phyloP scores from a whole-genome alignment of 441 rosid species.

The Hura crepitans region DNA sequence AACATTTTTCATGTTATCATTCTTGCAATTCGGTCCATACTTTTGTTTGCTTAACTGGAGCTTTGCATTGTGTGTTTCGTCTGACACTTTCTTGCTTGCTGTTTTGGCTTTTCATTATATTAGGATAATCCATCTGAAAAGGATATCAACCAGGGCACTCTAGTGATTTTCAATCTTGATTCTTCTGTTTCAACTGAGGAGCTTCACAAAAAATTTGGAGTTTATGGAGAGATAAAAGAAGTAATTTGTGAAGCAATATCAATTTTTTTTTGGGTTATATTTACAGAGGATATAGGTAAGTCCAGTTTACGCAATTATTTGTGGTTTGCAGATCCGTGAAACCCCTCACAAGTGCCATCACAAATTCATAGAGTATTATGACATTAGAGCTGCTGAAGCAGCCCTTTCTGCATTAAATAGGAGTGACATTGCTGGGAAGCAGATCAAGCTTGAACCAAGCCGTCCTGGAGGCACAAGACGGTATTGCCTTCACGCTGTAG shows the following conservation, averaged over 20 bases:
- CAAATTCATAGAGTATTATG: slow-evolving; percentile 50
- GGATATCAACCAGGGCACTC: slow-evolving; percentile 51
- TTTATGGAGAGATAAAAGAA: slow-evolving; percentile 57
- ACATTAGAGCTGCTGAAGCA: slow-evolving; percentile 59
- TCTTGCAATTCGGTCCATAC: neutral
- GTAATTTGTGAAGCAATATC: slow-evolving; percentile 30
- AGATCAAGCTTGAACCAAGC: slow-evolving; percentile 49
- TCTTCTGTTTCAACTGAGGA: slow-evolving; percentile 52
- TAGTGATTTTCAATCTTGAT: slow-evolving; percentile 50
- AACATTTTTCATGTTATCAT: slow-evolving; percentile 1
- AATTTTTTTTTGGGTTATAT: slow-evolving; percentile 18
- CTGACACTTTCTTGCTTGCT: slow-evolving; percentile 5
- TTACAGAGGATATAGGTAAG: neutral
- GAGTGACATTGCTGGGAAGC: slow-evolving; percentile 54
- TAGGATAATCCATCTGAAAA: slow-evolving; percentile 54
- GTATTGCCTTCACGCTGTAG: slow-evolving; percentile 23
- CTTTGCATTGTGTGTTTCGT: slow-evolving; percentile 9
- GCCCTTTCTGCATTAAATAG: slow-evolving; percentile 46
- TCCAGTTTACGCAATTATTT: slow-evolving; percentile 6
- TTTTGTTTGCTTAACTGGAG: slow-evolving; percentile 12
- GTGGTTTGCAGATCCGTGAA: slow-evolving; percentile 46
- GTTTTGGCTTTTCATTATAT: slow-evolving; percentile 14
- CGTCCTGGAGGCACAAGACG: slow-evolving; percentile 37
- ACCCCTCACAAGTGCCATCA: slow-evolving; percentile 40
- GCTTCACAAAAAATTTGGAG: slow-evolving; percentile 52